Conservation (phyloP, 2,329 filamentous ascomycete genomes). For the Pseudogymnoascus sp. region DNA sequence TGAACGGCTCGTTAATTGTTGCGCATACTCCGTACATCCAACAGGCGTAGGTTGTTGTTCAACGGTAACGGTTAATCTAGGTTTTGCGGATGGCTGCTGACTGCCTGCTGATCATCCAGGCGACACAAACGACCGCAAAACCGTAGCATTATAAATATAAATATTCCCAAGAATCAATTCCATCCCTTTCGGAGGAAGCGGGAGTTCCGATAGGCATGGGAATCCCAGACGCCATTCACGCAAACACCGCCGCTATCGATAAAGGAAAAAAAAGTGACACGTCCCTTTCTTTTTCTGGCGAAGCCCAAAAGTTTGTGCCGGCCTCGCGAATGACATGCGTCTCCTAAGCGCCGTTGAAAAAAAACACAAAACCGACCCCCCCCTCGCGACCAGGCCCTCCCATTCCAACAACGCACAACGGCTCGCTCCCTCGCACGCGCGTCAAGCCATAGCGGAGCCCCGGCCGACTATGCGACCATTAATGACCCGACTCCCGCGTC, state of each 20-base stretch:
- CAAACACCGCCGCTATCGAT: neutral
- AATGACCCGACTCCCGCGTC: neutral
- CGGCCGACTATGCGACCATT: neutral
- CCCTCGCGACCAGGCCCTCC: neutral
- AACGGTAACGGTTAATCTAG: slow-evolving; percentile 1
- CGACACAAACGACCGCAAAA: neutral
- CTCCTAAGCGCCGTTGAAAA: neutral
- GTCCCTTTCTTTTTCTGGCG: neutral
- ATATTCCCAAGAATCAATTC: neutral
- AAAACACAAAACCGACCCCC: neutral
- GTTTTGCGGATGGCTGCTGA: neutral
- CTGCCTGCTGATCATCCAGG: neutral
- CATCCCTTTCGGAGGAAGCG: neutral
- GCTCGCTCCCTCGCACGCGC: neutral
- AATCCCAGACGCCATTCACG: neutral
- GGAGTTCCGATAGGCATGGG: neutral
- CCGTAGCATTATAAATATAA: neutral
- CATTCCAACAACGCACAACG: neutral
- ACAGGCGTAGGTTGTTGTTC: neutral
- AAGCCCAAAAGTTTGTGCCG: neutral
- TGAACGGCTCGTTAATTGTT: neutral
- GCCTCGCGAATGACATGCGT: neutral
- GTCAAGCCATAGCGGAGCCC: neutral
- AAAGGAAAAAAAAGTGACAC: neutral
- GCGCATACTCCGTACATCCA: too few species aligned